Evolutionary conservation across 495 filamentous ascomycete genomes (phyloP).

Genomic region (Trichoderma gamsii): DNA sequence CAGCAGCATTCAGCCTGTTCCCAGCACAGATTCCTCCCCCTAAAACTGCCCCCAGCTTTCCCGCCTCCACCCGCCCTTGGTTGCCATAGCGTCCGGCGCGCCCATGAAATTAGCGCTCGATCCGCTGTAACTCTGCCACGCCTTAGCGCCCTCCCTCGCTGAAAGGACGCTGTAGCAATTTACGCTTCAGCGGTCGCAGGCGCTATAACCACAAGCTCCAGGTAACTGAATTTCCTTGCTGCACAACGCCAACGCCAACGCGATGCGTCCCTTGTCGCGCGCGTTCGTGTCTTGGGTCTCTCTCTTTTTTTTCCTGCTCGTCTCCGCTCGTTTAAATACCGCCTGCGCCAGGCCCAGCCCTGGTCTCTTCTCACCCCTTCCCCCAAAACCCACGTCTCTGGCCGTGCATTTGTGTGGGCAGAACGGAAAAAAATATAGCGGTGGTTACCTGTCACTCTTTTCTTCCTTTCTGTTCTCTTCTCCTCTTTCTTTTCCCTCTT

Average conservation of each 20-base stretch:
- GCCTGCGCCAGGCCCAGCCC: background rate
- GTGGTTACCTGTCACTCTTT: background rate
- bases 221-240: background rate
- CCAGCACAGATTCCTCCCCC: background rate
- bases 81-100: background rate
- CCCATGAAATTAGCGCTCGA: background rate
- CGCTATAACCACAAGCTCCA: background rate
- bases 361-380: constrained; percentile 9
- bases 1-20: background rate
- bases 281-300: constrained; percentile 6
- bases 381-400: constrained; percentile 7
- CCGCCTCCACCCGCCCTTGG: background rate
- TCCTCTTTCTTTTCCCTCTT: background rate
- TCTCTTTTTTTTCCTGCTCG: background rate
- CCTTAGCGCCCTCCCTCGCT: background rate
- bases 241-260: constrained; percentile 12
- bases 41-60: background rate
- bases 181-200: background rate
- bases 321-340: constrained; percentile 13
- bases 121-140: background rate
- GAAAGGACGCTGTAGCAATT: background rate
- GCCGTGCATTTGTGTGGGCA: background rate
- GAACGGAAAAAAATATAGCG: background rate
- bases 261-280: constrained; percentile 11
- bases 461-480: constrained; percentile 3